These are phyloP conservation scores for Penicillium canescens DNA, from an alignment of 495 filamentous ascomycete genomes.

Conservation along the genomic window DNA sequence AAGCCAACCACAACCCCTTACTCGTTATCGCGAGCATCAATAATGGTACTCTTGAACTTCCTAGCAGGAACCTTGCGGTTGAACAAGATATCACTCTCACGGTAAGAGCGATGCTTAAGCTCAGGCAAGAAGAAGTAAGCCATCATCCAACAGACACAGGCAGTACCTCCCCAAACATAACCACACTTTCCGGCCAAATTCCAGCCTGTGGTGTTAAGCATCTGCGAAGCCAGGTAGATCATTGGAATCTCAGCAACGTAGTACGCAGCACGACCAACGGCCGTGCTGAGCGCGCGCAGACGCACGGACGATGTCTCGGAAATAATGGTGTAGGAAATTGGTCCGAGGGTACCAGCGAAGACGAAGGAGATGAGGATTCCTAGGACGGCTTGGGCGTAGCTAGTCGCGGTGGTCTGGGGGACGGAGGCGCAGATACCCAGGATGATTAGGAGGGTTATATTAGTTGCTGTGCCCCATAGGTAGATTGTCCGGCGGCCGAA, in stretches of 20 bases:
- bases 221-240: slow-evolving; percentile 50
- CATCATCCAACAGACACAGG: slow-evolving; percentile 24
- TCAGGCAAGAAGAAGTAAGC: slow-evolving; percentile 36
- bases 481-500: slow-evolving; percentile 51
- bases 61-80: slow-evolving; percentile 28
- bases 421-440: slow-evolving; percentile 51
- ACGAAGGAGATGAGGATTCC: slow-evolving; percentile 54
- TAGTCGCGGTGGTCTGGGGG: slow-evolving; percentile 26
- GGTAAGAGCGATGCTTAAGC: slow-evolving; percentile 37
- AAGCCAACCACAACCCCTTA: slow-evolving; percentile 15
- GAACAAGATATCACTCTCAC: slow-evolving; percentile 47
- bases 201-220: slow-evolving; percentile 44
- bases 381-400: slow-evolving; percentile 49
- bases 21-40: slow-evolving; percentile 55
- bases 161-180: slow-evolving; percentile 36
- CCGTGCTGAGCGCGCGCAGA: slow-evolving; percentile 51
- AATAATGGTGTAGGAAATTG: slow-evolving; percentile 58
- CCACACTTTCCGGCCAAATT: slow-evolving; percentile 35
- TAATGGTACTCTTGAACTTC: slow-evolving; percentile 43
- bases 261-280: slow-evolving; percentile 51
- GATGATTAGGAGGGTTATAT: slow-evolving; percentile 27
- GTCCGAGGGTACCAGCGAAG: slow-evolving; percentile 43
- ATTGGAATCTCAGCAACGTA: slow-evolving; percentile 46
- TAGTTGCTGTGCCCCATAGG: slow-evolving; percentile 40
- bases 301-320: slow-evolving; percentile 57